Evolutionary conservation across 2,329 filamentous ascomycete species (phyloP), one percentile per base, ranked within the genome.

Genomic region (Cladorrhinum sp.): DNA sequence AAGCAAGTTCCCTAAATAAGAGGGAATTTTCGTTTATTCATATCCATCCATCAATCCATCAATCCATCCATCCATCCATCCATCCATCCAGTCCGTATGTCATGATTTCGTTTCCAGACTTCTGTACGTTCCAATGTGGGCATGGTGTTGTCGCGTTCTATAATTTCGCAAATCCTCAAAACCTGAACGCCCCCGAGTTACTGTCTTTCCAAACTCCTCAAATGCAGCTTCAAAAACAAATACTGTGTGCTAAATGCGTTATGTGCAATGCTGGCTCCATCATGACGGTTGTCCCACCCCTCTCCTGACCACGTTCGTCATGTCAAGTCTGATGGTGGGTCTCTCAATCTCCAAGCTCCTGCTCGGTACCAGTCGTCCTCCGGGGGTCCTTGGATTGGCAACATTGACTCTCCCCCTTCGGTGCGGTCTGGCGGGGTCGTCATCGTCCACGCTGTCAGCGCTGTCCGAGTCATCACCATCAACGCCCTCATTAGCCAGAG

Each of bases 361-460:
- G 64, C 83, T 85, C 1, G 82, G 80, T 58, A 84, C 79, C 20
- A 79, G 69, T 13, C 81, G 74, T 0, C 77, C 78, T 2, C 82
- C 82, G 0, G 83, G 83, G 0, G 82, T 85, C 49, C 80, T 73
- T 1, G 83, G 83, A 59, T 85, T 82, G 0, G 77, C 79, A 1
- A 86, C 81, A 59, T 85, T 85, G 50, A 86, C 83, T 1, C 83
- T 76, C 0, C 83, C 83, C 1, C 75, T 74, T 13, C 83, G 76
- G 36, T 83, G 75, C 69, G 62, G 78, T 72, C 54, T 69, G 70
- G 66, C 77, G 55, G 72, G 76, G 18, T 73, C 72, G n/a, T 79
- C 77, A n/a, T 78, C 76, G 2, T 71, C 73, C 10, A 77, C 78
- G 1, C 66, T 64, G 18, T 68, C 67, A 3, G 76, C 78, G 16